phyloP scores from a whole-genome alignment of 2,329 filamentous ascomycete genomes.

The Chaetothyriales sp. region DNA sequence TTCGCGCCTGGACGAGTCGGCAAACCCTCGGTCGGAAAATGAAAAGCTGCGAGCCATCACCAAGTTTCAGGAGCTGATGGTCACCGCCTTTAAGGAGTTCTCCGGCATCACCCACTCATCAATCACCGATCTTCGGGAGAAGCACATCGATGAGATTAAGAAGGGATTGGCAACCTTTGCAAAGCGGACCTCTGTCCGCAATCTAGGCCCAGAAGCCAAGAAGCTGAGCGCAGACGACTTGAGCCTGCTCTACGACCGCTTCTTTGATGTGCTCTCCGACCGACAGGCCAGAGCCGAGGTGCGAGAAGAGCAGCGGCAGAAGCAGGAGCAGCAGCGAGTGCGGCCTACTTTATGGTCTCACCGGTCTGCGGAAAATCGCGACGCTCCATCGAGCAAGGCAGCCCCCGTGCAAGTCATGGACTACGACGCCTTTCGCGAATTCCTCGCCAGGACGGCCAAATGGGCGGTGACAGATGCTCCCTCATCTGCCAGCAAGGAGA shows the following conservation, averaged over 20 bases:
- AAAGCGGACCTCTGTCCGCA: conserved; percentile 89
- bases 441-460: conserved; percentile 73
- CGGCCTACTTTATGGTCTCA: conserved; percentile 12
- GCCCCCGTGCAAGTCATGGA: conserved; percentile 55
- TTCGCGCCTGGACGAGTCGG: conserved; percentile 80
- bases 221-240: conserved; percentile 73
- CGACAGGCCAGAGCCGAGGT: conserved; percentile 69
- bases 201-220: conserved; percentile 92
- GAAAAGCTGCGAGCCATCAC: conserved; percentile 88
- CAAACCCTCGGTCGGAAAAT: conserved; percentile 90
- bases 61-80: conserved; percentile 95
- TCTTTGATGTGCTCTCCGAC: conserved; percentile 85
- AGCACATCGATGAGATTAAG: conserved; percentile 87
- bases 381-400: conserved; percentile 49
- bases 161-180: conserved; percentile 96
- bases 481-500: conserved; percentile 33
- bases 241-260: conserved; percentile 81
- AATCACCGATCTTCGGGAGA: conserved; percentile 74
- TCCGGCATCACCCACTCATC: conserved; percentile 86
- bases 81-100: conserved; percentile 97
- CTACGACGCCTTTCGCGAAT: conserved; percentile 90
- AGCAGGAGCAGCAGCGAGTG: conserved; percentile 46
- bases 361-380: conserved; percentile 11
- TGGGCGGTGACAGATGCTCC: conserved; percentile 90
- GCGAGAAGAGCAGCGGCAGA: conserved; percentile 59